Percentiles rank a stretch among this genome's conserved stretches.
Evolutionary conservation across 2,329 filamentous ascomycete species (phyloP).

Genomic region (Trichoderma gracile): DNA sequence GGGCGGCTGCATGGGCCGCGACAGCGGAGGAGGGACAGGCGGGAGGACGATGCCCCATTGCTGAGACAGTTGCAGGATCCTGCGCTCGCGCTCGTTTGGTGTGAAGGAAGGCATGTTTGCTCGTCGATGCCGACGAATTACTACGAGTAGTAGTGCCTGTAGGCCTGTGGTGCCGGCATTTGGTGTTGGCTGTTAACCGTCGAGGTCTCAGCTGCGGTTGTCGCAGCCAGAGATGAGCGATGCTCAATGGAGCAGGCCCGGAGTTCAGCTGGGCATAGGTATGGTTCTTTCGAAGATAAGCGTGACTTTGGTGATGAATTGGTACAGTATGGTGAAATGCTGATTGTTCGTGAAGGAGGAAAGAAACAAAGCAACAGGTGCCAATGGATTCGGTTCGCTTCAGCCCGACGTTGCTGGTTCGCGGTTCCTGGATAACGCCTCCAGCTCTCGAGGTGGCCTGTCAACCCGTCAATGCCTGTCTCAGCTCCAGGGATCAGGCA

Average conservation of each 20-base stretch:
- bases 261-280: background rate
- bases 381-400: background rate
- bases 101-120: slow-evolving; percentile 36
- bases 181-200: background rate
- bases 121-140: no score
- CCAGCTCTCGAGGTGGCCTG: slow-evolving; percentile 2
- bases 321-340: background rate
- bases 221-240: slow-evolving; percentile 8
- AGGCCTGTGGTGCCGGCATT: slow-evolving; percentile 15
- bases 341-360: background rate
- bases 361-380: background rate
- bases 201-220: background rate
- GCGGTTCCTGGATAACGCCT: slow-evolving; percentile 1
- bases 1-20: slow-evolving; percentile 45
- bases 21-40: slow-evolving; percentile 43
- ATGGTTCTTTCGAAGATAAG: background rate
- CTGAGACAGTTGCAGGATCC: slow-evolving; percentile 52
- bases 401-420: background rate
- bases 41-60: slow-evolving; percentile 52
- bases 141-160: background rate
- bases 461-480: background rate
- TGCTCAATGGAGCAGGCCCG: slow-evolving; percentile 16
- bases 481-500: background rate
- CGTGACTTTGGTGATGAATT: background rate
- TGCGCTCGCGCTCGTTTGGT: slow-evolving; percentile 45